Evolutionary conservation across 208 protist species (phyloP).

Genomic region (Trypanosoma grayi): DNA sequence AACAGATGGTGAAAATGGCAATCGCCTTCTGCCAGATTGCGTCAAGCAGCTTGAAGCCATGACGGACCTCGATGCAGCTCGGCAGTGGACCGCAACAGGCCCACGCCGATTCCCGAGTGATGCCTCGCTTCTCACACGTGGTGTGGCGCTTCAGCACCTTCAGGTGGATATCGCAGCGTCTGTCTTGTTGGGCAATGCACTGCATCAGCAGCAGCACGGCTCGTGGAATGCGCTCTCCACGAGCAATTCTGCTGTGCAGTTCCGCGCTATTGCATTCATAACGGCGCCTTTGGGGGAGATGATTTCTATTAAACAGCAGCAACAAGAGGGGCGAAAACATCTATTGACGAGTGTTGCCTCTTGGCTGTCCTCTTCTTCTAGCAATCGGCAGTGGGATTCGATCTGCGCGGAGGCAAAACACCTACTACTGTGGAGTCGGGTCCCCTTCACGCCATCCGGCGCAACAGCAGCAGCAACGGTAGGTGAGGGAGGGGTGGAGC

Average conservation of each 20-base stretch:
- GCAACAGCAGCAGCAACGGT: not conserved
- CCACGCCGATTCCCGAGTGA: not conserved
- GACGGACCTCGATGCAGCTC: not conserved
- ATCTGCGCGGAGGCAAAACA: not conserved
- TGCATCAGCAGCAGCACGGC: not conserved
- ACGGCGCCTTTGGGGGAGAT: not conserved
- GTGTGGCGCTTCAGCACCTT: conserved; percentile 1
- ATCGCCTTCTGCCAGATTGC: conserved; percentile 6
- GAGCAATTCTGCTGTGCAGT: conserved; percentile 1
- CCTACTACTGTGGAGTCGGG: not conserved
- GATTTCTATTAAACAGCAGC: not conserved
- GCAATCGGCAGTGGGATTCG: not conserved
- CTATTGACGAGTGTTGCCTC: not conserved
- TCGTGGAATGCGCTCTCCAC: conserved; percentile 9
- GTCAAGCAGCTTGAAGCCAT: not conserved
- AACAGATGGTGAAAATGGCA: not conserved
- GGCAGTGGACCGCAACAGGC: not conserved
- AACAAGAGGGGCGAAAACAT: not conserved
- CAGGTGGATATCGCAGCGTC: not conserved
- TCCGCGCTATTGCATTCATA: conserved; percentile 4
- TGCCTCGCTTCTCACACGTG: not conserved
- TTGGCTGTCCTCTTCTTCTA: conserved; percentile 6
- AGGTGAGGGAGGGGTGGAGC: not conserved
- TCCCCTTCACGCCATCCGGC: not conserved
- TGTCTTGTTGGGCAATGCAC: conserved; percentile 17